Base-by-base conservation (phyloP, 305 asterid species). In the Rubia tinctorum region DNA sequence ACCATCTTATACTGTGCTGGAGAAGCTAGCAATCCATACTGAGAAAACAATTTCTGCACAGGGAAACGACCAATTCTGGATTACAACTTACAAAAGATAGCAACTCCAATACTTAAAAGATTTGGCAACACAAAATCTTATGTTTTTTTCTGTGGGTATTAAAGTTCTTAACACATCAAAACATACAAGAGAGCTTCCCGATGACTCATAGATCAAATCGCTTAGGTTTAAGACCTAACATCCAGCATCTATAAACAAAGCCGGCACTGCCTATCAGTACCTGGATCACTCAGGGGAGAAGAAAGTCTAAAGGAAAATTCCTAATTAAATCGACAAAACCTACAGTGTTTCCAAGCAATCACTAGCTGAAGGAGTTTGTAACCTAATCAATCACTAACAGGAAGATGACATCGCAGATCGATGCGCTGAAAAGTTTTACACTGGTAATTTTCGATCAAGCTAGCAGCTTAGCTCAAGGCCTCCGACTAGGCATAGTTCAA, bases 21-120 rank as follows among this genome's bases (percentile, higher is more conserved):
- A 66, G 76, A 76, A 80, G 74, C 86, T 90, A 90, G 79, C 77
- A 80, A 78, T 78, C 83, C 92, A 90, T 83, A 73, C 78, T 30
- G 13, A 72, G 64, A n/a, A n/a, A 75, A 67, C 64, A 77, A 67
- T 85, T 77, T 88, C 96, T 90, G 93, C 90, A 84, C 79, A 82
- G 71, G 73, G 17, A 66, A 72, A 78, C 74, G 22, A 71, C 30
- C n/a, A 77, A 59, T 65, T 56, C 17, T 17, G 0, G 67, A 72
- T 47, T 22, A 63, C 49, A 22, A 11, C 68, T 47, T 22, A 63
- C 49, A 22, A 11, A 7, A 15, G 66, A 60, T n/a, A 20, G 1
- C 5, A n/a, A 59, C 34, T 59, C 27, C 62, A 14, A 6, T 8
- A 45, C 49, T 2, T 12, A 17, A 18, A 42, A 66, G 10, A 53